phyloP scores from a whole-genome alignment of 495 filamentous ascomycete species.

The Penicillium mononematosum region DNA sequence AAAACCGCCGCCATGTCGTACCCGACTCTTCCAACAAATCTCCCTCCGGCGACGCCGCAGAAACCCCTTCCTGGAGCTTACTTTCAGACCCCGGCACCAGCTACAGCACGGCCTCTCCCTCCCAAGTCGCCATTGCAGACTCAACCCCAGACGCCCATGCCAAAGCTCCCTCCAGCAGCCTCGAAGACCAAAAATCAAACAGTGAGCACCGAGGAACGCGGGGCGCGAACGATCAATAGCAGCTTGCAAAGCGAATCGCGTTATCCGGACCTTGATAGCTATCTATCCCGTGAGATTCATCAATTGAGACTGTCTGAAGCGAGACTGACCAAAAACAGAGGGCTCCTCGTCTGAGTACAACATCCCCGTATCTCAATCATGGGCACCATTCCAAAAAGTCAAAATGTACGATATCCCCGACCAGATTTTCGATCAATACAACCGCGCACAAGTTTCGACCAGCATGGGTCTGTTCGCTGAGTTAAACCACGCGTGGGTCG shows the following conservation, averaged over 20 bases:
- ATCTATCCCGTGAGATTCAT: constrained; percentile 75
- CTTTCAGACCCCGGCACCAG: constrained; percentile 65
- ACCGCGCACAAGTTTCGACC: constrained; percentile 76
- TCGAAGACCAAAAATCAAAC: constrained; percentile 38
- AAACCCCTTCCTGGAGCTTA: constrained; percentile 70
- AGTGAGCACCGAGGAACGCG: constrained; percentile 70
- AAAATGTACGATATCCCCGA: constrained; percentile 85
- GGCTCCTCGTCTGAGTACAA: constrained; percentile 92
- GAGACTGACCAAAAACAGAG: constrained; percentile 48
- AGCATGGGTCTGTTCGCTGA: constrained; percentile 91
- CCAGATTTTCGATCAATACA: constrained; percentile 83
- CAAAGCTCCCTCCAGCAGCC: constrained; percentile 38
- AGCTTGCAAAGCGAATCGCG: constrained; percentile 69
- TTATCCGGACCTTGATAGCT: constrained; percentile 87
- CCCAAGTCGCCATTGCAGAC: constrained; percentile 29
- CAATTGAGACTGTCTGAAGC: neutral
- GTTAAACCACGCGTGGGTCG: constrained; percentile 90
- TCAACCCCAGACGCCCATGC: constrained; percentile 31
- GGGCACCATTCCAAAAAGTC: constrained; percentile 84
- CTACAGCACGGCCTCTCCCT: constrained; percentile 21
- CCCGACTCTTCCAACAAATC: constrained; percentile 45
- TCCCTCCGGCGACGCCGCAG: constrained; percentile 54
- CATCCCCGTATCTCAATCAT: constrained; percentile 60
- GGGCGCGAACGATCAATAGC: constrained; percentile 79
- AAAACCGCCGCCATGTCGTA: constrained; percentile 54